Evolutionary conservation across 148 eudicot genomes (phyloP), one percentile per base, ranked within the genome.

Genomic region (Dianthus caryophyllus): DNA sequence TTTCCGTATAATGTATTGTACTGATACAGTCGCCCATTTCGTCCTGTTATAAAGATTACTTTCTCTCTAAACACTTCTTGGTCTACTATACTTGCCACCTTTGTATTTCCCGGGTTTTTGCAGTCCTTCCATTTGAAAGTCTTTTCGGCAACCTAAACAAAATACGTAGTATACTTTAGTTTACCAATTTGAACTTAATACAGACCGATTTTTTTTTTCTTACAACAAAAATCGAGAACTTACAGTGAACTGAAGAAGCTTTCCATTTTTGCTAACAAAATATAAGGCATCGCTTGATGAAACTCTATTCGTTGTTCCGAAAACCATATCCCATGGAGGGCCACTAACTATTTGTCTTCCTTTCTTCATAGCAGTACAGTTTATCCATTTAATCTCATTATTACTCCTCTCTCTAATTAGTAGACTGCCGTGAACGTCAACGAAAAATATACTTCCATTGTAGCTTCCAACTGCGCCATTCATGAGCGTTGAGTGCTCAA

Each of bases 81-180:
- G 73, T 91, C 97, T n/a, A 81, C 92, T 72, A 91, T 86, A 25
- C 81, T 64, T 55, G 97, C 90, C 7, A 88, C 68, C 76, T 83
- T 88, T 31, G 76, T 82, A 75, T 68, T 78, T 69, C 79, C 80
- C 24, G 97, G 97, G 63, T 48, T 77, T 72, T 71, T 79, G 80
- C 92, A 86, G 75, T 88, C 96, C 72, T 84, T 91, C 97, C 97
- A 91, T 74, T 82, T 86, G 78, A 83, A 91, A 47, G 74, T 88
- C 73, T 79, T 77, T 47, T 74, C 71, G 39, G 89, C 87, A 71
- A 91, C 96, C 97, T 91, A 66, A 39, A 66, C n/a, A n/a, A n/a
- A n/a, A n/a, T n/a, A 62, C 66, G n/a, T 20, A 53, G 26, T 60
- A 31, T 2, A 36, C 52, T 30, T 65, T 24, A 77, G 63, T 49